Percentiles rank a stretch among this genome's conserved stretches.
Conservation (phyloP, 2,329 filamentous ascomycete species). For the Hirsutella thompsonii region DNA sequence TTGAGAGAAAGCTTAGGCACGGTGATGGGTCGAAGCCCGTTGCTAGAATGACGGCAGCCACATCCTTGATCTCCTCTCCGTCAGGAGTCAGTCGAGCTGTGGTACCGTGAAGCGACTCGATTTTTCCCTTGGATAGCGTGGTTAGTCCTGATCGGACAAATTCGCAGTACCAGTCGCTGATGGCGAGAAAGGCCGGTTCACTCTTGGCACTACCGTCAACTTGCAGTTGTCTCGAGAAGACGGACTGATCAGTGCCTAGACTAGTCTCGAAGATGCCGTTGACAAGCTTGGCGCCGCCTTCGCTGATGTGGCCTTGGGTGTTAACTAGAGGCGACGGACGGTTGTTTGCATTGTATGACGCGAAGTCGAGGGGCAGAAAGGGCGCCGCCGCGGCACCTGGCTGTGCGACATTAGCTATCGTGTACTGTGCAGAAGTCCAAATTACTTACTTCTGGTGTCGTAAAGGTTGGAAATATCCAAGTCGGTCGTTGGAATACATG, state of each 20-base stretch:
- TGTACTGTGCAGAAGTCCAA: neutral
- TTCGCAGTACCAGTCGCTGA: constrained; percentile 61
- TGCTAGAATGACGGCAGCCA: constrained; percentile 59
- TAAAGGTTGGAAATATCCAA: constrained; percentile 56
- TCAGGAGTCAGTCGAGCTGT: constrained; percentile 19
- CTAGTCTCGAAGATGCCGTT: constrained; percentile 37
- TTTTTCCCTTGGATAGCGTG: constrained; percentile 32
- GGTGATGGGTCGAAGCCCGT: constrained; percentile 59
- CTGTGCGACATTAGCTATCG: constrained; percentile 12
- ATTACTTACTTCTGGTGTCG: constrained; percentile 31
- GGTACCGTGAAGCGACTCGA: constrained; percentile 19
- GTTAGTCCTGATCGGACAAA: constrained; percentile 58
- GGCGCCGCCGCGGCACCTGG: constrained; percentile 34
- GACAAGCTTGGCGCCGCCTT: constrained; percentile 39
- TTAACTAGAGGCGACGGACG: constrained; percentile 48
- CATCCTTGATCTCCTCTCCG: constrained; percentile 29
- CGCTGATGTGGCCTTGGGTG: constrained; percentile 48
- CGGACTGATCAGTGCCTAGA: constrained; percentile 41
- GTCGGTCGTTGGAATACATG: constrained; percentile 58
- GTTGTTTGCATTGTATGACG: constrained; percentile 55
- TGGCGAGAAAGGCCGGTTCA: constrained; percentile 51
- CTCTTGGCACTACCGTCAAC: constrained; percentile 25
- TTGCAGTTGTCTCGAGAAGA: constrained; percentile 29
- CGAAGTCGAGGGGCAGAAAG: constrained; percentile 62
- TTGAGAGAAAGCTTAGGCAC: constrained; percentile 52